phyloP scores from a whole-genome alignment of 495 filamentous ascomycete species.

The Aspergillus haitiensis region DNA sequence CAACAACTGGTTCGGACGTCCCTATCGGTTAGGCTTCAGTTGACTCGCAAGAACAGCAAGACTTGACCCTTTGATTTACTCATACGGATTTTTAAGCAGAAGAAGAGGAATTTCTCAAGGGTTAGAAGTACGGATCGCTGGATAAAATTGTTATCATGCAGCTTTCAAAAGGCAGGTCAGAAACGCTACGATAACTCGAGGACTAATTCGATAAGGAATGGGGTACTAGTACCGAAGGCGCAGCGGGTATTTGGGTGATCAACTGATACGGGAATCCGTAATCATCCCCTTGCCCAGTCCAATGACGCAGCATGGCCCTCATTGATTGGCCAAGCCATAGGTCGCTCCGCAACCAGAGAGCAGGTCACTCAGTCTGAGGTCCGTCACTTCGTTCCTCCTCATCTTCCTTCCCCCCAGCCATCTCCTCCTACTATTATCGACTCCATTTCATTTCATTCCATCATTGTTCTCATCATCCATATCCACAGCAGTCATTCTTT shows the following conservation, averaged over 20 bases:
- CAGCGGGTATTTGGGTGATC: constrained; percentile 2
- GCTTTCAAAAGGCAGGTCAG: neutral
- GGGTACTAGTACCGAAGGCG: neutral
- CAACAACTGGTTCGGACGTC: neutral
- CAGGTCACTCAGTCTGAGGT: constrained; percentile 11
- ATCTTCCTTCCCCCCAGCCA: constrained; percentile 14
- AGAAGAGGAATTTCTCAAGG: no score
- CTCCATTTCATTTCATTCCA: constrained; percentile 19
- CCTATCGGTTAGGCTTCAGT: constrained; percentile 15
- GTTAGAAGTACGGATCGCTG: no score
- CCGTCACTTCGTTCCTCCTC: constrained; percentile 21
- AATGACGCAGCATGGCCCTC: constrained; percentile 26
- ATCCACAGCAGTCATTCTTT: constrained; percentile 15
- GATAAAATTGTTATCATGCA: neutral
- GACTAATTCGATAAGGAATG: neutral
- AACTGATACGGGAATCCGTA: constrained; percentile 18
- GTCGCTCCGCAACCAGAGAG: constrained; percentile 31
- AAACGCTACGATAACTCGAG: neutral
- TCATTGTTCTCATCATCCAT: constrained; percentile 24
- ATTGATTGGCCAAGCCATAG: constrained; percentile 27
- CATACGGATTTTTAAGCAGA: no score
- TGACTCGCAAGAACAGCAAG: constrained; percentile 1
- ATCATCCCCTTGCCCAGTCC: constrained; percentile 22
- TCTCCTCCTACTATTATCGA: constrained; percentile 19
- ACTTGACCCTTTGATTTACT: neutral